Base-by-base conservation (phyloP, 2,329 filamentous ascomycete genomes). In the Periconia digitata region DNA sequence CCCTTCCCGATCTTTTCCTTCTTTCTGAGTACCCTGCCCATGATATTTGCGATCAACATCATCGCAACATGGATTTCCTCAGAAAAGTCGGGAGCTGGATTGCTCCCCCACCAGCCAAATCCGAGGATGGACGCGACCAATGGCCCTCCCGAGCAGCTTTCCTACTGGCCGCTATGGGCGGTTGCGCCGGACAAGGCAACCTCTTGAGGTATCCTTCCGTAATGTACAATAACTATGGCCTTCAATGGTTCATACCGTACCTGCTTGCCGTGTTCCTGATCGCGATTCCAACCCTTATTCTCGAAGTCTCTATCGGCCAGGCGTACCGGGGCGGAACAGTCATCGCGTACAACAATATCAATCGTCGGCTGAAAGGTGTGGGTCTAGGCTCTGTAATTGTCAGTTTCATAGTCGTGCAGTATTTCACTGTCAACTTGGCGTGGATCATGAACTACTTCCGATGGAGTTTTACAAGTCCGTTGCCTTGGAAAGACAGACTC, bases 401-500 rank as follows among this genome's bases (percentile, higher is more conserved):
- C 40, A 49, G 40, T 8, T 50, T 44, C 24, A 36, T 53, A 6
- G 50, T 58, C 15, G 52, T 54, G 1, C 49, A 50, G 8, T 59
- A 56, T 24, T 59, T 53, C 12, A 45, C 50, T 8, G 49, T 52
- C 7, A 52, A 55, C 15, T 40, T 59, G 12, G 51, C 56, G 24
- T 58, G 55, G 55, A 46, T 53, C 27, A 41, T 58, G 50, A 49
- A 50, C 16, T 59, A 53, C 39, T 59, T 58, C 42, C 47, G 49
- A 13, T 46, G 45, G 34, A 51, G 46, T 7, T 58, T 58, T 32
- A 40, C 37, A 4, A 52, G 44, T 24, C 49, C 50, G 6, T 35
- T 59, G 6, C 56, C 52, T 1, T 58, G 56, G 54, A 44, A 42
- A 18, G 47, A 48, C 13, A 44, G 49, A 22, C 42, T 77, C 17